These are phyloP conservation scores for Aureobasidium pullulans DNA, from an alignment of 2,329 filamentous ascomycete species.

Conservation along the genomic window DNA sequence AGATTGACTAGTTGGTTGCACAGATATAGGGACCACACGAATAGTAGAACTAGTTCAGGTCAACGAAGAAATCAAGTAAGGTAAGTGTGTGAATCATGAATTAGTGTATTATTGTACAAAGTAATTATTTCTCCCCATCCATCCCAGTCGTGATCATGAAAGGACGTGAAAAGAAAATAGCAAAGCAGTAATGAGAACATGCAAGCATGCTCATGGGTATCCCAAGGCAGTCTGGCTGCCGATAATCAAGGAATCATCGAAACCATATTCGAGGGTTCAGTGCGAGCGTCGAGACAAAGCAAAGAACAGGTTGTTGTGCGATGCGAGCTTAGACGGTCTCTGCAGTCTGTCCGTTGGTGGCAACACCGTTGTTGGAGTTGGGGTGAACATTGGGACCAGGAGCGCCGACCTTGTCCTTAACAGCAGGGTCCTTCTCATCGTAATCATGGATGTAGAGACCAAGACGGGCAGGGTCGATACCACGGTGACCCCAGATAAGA, in stretches of 20 bases:
- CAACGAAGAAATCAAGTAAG: not conserved
- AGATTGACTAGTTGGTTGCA: not conserved
- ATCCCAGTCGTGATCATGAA: conserved; percentile 10
- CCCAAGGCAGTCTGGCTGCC: not conserved
- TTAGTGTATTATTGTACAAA: conserved; percentile 12
- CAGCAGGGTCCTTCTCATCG: conserved; percentile 31
- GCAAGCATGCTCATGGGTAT: conserved; percentile 5
- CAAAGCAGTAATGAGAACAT: not conserved
- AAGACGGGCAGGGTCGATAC: conserved; percentile 51
- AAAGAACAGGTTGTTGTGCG: not conserved
- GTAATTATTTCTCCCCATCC: not conserved
- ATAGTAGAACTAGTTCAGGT: not conserved
- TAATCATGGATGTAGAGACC: conserved; percentile 47
- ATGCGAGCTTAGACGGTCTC: conserved; percentile 7
- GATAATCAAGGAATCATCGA: not conserved
- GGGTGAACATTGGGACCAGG: conserved; percentile 17
- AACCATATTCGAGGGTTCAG: not conserved
- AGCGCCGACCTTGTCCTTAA: conserved; percentile 18
- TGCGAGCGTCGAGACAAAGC: not conserved
- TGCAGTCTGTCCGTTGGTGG: not conserved
- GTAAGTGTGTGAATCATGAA: not conserved
- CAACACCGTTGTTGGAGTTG: conserved; percentile 17
- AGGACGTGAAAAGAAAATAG: not conserved
- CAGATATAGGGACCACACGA: not conserved
- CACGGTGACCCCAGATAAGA: conserved; percentile 56